These are phyloP conservation scores for Dillenia turbinata DNA, from an alignment of 164 flowering plant genomes.

Conservation along the genomic window DNA sequence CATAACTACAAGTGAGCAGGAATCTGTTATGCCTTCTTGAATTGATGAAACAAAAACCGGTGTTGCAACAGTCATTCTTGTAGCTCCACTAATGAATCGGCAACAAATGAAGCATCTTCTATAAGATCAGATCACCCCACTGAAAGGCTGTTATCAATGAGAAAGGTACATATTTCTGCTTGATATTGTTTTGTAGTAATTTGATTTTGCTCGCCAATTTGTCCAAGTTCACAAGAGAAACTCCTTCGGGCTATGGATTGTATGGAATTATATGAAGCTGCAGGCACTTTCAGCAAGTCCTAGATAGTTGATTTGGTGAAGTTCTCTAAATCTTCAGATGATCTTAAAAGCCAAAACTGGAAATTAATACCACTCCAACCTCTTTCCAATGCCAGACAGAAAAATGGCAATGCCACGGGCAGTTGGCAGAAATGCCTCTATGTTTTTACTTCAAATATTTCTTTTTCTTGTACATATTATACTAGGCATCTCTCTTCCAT, in stretches of 20 bases:
- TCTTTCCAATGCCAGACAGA: too few species aligned
- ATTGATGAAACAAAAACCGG: conserved; percentile 10
- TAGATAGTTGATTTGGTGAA: not conserved
- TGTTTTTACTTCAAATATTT: too few species aligned
- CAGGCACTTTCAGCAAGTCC: conserved; percentile 41
- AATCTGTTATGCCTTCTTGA: conserved; percentile 2
- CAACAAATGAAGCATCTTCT: conserved; percentile 9
- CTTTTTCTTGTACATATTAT: too few species aligned
- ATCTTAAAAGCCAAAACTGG: too few species aligned
- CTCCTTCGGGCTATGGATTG: conserved; percentile 47
- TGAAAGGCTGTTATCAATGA: conserved; percentile 47
- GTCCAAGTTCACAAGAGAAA: conserved; percentile 70
- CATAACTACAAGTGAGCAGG: not conserved
- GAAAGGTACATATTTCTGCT: conserved; percentile 45
- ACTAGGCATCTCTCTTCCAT: too few species aligned
- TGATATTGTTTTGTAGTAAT: not conserved
- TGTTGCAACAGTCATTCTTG: conserved; percentile 11
- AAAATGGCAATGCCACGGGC: too few species aligned
- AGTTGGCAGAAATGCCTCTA: too few species aligned
- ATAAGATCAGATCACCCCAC: conserved; percentile 29
- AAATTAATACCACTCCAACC: too few species aligned
- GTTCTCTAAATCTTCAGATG: too few species aligned
- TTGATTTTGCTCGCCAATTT: conserved; percentile 20
- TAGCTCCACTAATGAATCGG: conserved; percentile 14
- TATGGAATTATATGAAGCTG: conserved; percentile 22